Percentiles rank a stretch among this genome's conserved stretches.
phyloP scores from a whole-genome alignment of 495 filamentous ascomycete genomes.

The Aspergillus diversus region DNA sequence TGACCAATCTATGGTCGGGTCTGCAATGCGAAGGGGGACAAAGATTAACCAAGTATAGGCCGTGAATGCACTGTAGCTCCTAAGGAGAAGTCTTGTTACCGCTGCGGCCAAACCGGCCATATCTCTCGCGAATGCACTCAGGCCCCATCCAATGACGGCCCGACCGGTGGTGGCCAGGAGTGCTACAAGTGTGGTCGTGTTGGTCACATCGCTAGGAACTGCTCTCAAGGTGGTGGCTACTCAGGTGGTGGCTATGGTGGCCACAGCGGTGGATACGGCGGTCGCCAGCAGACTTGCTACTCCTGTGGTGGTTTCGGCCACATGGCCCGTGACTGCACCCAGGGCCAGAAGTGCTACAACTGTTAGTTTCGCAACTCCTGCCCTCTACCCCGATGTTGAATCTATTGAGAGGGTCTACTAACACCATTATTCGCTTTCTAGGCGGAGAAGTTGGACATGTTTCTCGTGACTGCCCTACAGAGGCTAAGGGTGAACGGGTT shows the following conservation, averaged over 20 bases:
- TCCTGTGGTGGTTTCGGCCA: slow-evolving; percentile 96
- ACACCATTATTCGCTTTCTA: slow-evolving; percentile 26
- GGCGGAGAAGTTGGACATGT: slow-evolving; percentile 91
- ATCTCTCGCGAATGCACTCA: slow-evolving; percentile 90
- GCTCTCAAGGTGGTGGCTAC: slow-evolving; percentile 67
- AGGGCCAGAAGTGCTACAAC: slow-evolving; percentile 99
- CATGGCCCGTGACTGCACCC: slow-evolving; percentile 96
- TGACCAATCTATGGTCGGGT: neutral
- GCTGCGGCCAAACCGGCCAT: slow-evolving; percentile 85
- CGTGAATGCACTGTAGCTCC: slow-evolving; percentile 88
- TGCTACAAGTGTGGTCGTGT: slow-evolving; percentile 99
- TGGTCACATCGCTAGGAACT: slow-evolving; percentile 97
- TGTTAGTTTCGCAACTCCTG: slow-evolving; percentile 54
- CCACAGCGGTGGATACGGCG: slow-evolving; percentile 44
- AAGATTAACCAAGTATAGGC: slow-evolving; percentile 48
- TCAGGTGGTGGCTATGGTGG: slow-evolving; percentile 41
- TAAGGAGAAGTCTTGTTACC: slow-evolving; percentile 97
- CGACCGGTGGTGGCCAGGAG: slow-evolving; percentile 63
- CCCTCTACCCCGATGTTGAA: neutral
- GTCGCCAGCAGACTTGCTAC: slow-evolving; percentile 84
- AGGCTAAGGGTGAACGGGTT: slow-evolving; percentile 85
- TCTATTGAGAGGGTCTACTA: neutral
- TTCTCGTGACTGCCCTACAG: slow-evolving; percentile 92
- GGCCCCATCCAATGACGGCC: slow-evolving; percentile 52
- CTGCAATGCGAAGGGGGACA: neutral